These are phyloP conservation scores for Geotrichum candidum DNA, from an alignment of 1,139 yeast species.

Conservation along the genomic window DNA sequence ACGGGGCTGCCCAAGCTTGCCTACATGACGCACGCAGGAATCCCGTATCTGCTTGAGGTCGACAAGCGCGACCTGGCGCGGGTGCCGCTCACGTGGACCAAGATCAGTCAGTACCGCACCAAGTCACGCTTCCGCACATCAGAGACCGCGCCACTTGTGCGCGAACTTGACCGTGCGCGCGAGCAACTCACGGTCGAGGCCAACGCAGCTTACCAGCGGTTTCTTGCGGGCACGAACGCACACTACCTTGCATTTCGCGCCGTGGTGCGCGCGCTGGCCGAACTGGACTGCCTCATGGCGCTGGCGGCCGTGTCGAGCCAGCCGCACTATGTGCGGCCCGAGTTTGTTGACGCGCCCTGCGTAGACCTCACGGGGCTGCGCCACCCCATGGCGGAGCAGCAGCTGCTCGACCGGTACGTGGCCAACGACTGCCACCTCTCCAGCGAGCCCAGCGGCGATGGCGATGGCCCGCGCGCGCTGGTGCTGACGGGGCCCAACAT, in stretches of 20 bases:
- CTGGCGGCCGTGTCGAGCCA: conserved; percentile 56
- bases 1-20: conserved; percentile 55
- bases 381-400: conserved; percentile 72
- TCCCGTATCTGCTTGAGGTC: conserved; percentile 69
- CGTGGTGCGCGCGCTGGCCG: conserved; percentile 50
- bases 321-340: conserved; percentile 52
- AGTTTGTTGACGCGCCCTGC: conserved; percentile 46
- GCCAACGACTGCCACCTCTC: conserved; percentile 60
- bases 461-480: conserved; percentile 41
- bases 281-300: conserved; percentile 70
- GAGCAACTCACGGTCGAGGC: conserved; percentile 54
- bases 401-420: conserved; percentile 47
- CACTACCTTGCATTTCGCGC: conserved; percentile 49
- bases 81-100: conserved; percentile 70
- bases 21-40: conserved; percentile 53
- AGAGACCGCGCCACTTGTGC: conserved; percentile 45
- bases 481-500: conserved; percentile 70
- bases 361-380: conserved; percentile 56
- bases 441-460: conserved; percentile 19
- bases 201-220: conserved; percentile 50
- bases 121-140: conserved; percentile 74
- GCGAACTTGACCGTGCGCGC: conserved; percentile 53
- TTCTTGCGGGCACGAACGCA: conserved; percentile 40
- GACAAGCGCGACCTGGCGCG: conserved; percentile 50
- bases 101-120: conserved; percentile 63